phyloP scores from a whole-genome alignment of 345 rosid species.

The Acer campestre region DNA sequence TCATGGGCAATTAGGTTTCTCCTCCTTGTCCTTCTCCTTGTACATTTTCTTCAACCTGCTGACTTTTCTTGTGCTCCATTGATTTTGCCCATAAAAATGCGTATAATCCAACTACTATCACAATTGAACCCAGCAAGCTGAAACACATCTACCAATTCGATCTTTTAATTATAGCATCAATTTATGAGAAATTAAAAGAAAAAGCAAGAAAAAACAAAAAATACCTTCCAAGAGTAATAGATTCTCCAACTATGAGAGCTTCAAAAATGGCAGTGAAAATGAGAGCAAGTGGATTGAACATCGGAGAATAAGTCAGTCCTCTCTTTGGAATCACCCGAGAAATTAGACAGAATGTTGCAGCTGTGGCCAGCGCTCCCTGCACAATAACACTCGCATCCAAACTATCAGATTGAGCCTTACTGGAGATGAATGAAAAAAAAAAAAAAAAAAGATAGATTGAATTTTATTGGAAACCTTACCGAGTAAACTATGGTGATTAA shows the following conservation, averaged over 20 bases:
- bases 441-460: too few relatives aligned
- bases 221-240: conserved; percentile 41
- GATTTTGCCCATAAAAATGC: conserved; percentile 42
- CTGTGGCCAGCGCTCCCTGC: conserved; percentile 49
- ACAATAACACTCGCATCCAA: conserved; percentile 21
- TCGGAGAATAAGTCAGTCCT: conserved; percentile 55
- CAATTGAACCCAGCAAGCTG: conserved; percentile 24
- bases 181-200: too few relatives aligned
- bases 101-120: conserved; percentile 48
- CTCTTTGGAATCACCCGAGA: conserved; percentile 33
- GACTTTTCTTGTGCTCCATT: conserved; percentile 20
- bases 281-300: conserved; percentile 52
- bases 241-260: conserved; percentile 35
- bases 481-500: too few relatives aligned
- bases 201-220: not conserved
- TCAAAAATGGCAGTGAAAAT: conserved; percentile 24
- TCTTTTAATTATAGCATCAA: too few relatives aligned
- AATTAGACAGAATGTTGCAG: conserved; percentile 37
- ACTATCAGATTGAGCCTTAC: not conserved
- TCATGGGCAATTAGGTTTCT: too few relatives aligned
- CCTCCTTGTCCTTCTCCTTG: too few relatives aligned
- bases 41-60: not conserved
- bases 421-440: too few relatives aligned
- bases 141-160: too few relatives aligned
- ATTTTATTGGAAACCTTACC: too few relatives aligned